These are phyloP conservation scores for Lineolata rhizophorae DNA, from an alignment of 495 filamentous ascomycete genomes.

Conservation along the genomic window DNA sequence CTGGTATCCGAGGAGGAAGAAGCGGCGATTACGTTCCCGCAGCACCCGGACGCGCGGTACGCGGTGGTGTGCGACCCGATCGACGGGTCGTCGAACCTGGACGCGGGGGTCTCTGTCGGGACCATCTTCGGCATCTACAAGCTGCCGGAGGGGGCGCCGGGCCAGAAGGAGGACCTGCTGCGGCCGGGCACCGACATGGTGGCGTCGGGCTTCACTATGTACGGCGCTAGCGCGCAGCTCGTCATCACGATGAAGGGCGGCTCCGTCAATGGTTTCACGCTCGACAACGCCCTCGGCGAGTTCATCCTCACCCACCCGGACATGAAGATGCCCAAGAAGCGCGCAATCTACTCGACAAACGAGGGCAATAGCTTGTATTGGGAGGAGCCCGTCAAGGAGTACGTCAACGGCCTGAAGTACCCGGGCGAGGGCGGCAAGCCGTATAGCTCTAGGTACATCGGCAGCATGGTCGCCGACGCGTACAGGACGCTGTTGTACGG, in stretches of 20 bases:
- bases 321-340: conserved; percentile 62
- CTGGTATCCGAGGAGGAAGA: conserved; percentile 96
- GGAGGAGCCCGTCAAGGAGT: conserved; percentile 70
- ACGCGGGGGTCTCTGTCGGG: conserved; percentile 92
- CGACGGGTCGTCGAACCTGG: conserved; percentile 90
- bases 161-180: conserved; percentile 63
- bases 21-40: conserved; percentile 66
- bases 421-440: conserved; percentile 59
- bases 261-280: conserved; percentile 85
- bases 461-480: conserved; percentile 94
- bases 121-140: conserved; percentile 95
- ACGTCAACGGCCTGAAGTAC: conserved; percentile 74
- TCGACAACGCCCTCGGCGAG: conserved; percentile 89
- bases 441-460: conserved; percentile 88
- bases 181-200: conserved; percentile 77
- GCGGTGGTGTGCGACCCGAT: conserved; percentile 96
- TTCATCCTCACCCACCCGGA: conserved; percentile 96
- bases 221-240: conserved; percentile 86
- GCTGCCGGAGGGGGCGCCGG: conserved; percentile 46
- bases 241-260: conserved; percentile 95
- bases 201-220: conserved; percentile 96
- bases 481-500: conserved; percentile 91
- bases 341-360: conserved; percentile 93
- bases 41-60: conserved; percentile 62
- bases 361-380: conserved; percentile 95